Percentiles rank a stretch among this genome's conserved stretches.
phyloP scores from a whole-genome alignment of 1,284 basidiomycete genomes.

The Naganishia liquefaciens region DNA sequence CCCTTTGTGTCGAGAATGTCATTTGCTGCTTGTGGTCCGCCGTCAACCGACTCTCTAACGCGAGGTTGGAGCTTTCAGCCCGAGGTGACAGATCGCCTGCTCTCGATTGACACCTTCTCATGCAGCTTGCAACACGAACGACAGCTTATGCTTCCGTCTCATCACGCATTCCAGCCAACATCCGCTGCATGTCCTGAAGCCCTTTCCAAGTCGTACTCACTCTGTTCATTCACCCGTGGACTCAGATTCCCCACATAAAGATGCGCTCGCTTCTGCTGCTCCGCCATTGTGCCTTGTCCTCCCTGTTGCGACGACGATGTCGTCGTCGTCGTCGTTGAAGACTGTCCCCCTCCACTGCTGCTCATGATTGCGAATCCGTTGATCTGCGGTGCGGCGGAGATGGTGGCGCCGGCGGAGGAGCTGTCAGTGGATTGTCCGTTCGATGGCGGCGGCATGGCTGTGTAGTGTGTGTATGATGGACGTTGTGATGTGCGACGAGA shows the following conservation, averaged over 20 bases:
- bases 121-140: no score
- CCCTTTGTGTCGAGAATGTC: no score
- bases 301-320: constrained; percentile 5
- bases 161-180: no score
- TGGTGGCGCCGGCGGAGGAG: neutral
- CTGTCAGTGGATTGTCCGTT: neutral
- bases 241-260: constrained; percentile 97
- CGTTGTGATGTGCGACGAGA: constrained; percentile 5
- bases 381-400: constrained; percentile 16
- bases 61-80: no score
- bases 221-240: constrained; percentile 69
- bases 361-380: no score
- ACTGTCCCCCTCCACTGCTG: no score
- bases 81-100: no score
- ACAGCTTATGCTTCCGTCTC: neutral
- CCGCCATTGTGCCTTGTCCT: constrained; percentile 15
- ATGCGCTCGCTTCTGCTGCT: constrained; percentile 62
- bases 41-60: no score
- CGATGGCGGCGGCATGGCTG: constrained; percentile 9
- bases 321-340: neutral
- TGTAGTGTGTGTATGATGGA: constrained; percentile 20
- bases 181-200: no score
- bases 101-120: no score
- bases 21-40: no score
- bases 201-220: no score